Evolutionary conservation across 768 basidiomycete species (phyloP), one percentile per base, ranked within the genome.

Genomic region (Lentinula lateritia): DNA sequence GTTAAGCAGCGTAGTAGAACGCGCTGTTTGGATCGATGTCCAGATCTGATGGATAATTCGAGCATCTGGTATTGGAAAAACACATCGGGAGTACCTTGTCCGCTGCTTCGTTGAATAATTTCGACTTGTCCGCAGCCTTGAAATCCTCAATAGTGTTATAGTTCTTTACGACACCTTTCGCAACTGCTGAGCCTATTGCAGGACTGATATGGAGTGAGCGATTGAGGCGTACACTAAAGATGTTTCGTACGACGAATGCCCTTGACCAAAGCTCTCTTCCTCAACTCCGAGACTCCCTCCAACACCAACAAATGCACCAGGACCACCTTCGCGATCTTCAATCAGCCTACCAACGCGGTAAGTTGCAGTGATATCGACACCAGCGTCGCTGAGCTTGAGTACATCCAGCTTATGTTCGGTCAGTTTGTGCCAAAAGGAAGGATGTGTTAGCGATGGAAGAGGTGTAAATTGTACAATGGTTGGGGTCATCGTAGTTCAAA

Each of bases 61-160:
- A 43, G 41, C 18, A 34, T 32, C 38, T 23, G 12, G 41, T 18
- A 41, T 16, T 9, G 36, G 35, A 23, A 5, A 23, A 5, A 56
- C 7, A 7, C 3, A 45, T 42, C 28, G 61, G 18, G 45, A 74
- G 63, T 63, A 92, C 92, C 76, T 87, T 79, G 63, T 88, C 81
- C 0, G 88, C 85, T 62, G 89, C 72, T 34, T 80, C 69, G 61
- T 90, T 90, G 75, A 98, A 94, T 16, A 97, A 73, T n/a, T 84
- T 82, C 6, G 88, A 85, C 80, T 99, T 99, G 68, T 93, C 88
- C 0, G 90, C 88, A 6, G 85, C 84, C 67, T 89, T 93, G 78
- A 98, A 98, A 10, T 97, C 94, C 66, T 98, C 95, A 66, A 98
- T 90, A 8, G 96, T 98, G 71, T 98, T 99, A 77, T 85, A 98